Conservation (phyloP, 495 filamentous ascomycete genomes). For the Neurospora hispaniola region DNA sequence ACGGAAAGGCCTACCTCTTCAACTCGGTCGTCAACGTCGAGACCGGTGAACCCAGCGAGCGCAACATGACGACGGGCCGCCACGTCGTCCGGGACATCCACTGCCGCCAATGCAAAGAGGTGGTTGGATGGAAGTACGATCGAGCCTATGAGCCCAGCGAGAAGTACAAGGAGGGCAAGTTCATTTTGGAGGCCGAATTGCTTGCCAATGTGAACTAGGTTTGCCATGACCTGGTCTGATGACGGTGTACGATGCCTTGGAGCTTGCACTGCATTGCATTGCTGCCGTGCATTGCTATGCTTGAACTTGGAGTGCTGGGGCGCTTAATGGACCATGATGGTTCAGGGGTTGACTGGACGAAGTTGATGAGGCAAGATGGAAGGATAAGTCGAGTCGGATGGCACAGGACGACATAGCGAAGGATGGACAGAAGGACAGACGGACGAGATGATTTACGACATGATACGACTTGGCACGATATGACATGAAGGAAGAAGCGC, state of each 20-base stretch:
- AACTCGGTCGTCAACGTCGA: constrained; percentile 84
- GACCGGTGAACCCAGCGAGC: constrained; percentile 69
- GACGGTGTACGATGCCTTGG: too few relatives aligned
- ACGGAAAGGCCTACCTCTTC: constrained; percentile 97
- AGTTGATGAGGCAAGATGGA: background rate
- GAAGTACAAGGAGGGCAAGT: constrained; percentile 99
- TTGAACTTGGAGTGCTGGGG: background rate
- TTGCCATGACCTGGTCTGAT: too few relatives aligned
- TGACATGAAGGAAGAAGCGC: background rate
- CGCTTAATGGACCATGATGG: too few relatives aligned
- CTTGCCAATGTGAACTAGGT: constrained; percentile 60
- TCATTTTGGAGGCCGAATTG: constrained; percentile 88
- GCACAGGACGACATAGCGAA: background rate
- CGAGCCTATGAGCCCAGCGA: constrained; percentile 84
- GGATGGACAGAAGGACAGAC: background rate
- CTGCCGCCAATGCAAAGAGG: constrained; percentile 80
- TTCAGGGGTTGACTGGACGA: too few relatives aligned
- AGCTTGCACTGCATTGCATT: too few relatives aligned
- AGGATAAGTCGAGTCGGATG: background rate
- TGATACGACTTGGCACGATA: background rate
- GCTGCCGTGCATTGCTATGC: background rate
- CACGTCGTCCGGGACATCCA: constrained; percentile 89
- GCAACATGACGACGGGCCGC: constrained; percentile 96
- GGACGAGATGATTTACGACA: background rate
- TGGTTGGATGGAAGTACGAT: constrained; percentile 98